A percentile compares a stretch with the other conserved stretches of the same genome.
Evolutionary conservation across 2,329 filamentous ascomycete species (phyloP).

Genomic region (Lasiodiplodia hormozganensis): DNA sequence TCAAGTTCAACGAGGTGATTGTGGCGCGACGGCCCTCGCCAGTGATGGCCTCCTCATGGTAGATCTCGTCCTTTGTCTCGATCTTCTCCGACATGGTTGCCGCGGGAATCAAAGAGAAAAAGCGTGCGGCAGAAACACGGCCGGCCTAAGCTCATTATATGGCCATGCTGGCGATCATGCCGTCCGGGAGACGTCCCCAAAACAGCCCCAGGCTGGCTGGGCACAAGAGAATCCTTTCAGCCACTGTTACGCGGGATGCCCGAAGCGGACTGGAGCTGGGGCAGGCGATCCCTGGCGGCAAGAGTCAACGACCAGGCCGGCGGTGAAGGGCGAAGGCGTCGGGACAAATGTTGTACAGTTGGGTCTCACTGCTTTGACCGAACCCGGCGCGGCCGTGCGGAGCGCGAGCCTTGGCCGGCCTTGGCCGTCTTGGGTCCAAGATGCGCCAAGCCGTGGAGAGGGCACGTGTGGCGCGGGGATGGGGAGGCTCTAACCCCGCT

Average conservation of each 20-base stretch:
- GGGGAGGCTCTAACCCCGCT: not conserved
- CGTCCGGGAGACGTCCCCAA: conserved; percentile 11
- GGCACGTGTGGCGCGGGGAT: conserved; percentile 12
- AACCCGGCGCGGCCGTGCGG: conserved; percentile 3
- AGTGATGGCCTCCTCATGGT: conserved; percentile 34
- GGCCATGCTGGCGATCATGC: conserved; percentile 4
- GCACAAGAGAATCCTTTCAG: conserved; percentile 22
- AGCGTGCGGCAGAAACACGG: not conserved
- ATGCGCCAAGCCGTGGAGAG: conserved; percentile 11
- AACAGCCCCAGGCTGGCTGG: conserved; percentile 3
- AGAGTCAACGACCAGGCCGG: conserved; percentile 7
- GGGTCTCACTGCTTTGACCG: conserved; percentile 13
- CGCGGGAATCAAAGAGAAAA: not conserved
- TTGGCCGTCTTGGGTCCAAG: conserved; percentile 4
- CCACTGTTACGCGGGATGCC: conserved; percentile 10
- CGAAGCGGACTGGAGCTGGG: conserved; percentile 16
- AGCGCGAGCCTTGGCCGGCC: conserved; percentile 4
- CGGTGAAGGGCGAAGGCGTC: conserved; percentile 9
- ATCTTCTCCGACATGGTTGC: conserved; percentile 16
- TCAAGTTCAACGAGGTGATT: conserved; percentile 32
- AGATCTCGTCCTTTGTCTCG: conserved; percentile 32
- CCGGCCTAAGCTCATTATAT: conserved; percentile 13
- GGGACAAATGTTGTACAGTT: not conserved
- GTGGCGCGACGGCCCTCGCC: conserved; percentile 32
- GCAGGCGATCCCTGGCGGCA: conserved; percentile 7